Base-by-base conservation (phyloP, 2,329 filamentous ascomycete species). In the Pseudophaeomoniella oleicola region DNA sequence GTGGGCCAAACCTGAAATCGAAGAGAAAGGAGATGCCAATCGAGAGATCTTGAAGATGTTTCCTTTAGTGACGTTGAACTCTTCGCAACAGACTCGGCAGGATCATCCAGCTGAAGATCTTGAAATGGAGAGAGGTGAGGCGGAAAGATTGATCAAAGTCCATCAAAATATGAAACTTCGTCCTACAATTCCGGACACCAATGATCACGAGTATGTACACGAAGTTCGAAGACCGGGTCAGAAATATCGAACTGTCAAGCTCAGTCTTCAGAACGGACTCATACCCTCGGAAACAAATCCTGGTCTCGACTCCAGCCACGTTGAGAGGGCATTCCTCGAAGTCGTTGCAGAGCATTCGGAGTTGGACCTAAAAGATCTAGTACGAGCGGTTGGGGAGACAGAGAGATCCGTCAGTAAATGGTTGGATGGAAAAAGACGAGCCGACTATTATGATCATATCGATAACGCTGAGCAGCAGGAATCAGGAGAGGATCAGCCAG, bases 1-100 rank as follows among this genome's bases (percentile, higher is more conserved):
- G 32, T 82, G 75, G 64, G 55, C 73, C 62, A 69, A 38, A 54
- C 48, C 13, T 52, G 58, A 32, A 56, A 51, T 46, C 39, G 29
- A 57, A 36, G 47, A 37, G 42, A 30, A 31, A 35, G 31, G 39
- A 39, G 35, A 36, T 31, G 19, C 43, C 12, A 43, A 43, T 18
- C 46, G 37, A 29, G 39, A 40, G 13, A 42, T 46, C 29, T 45
- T 62, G 22, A 54, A 59, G 36, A 50, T 47, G 36, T 46, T 50
- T 17, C 42, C 44, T 4, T 35, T 48, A 9, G 36, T 33, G 12
- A 33, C 40, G n/a, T 34, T 43, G 2, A 22, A 36, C 2, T 27
- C 38, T 15, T 34, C 10, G 4, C 10, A 13, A 15, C 35, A 39
- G 10, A 35, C 36, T 14, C 37, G 35, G 4, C 32, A 34, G 19